Conservation (phyloP, 257 asterid genomes). For the Solanum clarkiae region DNA sequence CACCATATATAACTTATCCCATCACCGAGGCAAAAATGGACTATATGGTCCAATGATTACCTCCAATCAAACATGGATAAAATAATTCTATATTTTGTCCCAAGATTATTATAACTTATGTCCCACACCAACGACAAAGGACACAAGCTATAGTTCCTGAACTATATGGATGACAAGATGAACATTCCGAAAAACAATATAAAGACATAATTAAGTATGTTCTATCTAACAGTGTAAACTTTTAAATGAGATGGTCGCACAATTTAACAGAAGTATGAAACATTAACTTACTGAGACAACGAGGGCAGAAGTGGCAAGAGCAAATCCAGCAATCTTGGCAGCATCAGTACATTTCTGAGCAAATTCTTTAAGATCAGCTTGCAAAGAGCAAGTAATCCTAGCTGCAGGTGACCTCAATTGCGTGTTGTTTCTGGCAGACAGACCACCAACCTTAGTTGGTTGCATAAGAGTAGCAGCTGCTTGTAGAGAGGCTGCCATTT, state of each 20-base stretch:
- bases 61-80: too few species aligned
- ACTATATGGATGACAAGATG: background rate
- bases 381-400: constrained; percentile 67
- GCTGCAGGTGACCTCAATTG: constrained; percentile 48
- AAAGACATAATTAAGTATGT: background rate
- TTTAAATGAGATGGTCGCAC: background rate
- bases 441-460: constrained; percentile 53
- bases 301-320: constrained; percentile 97
- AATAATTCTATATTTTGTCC: too few species aligned
- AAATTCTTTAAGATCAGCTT: constrained; percentile 64
- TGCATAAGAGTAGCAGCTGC: constrained; percentile 91
- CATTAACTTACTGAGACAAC: constrained; percentile 49
- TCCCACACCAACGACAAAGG: background rate
- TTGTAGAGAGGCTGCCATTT: constrained; percentile 81
- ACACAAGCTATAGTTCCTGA: background rate
- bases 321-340: constrained; percentile 91
- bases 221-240: background rate
- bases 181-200: background rate
- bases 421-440: constrained; percentile 33
- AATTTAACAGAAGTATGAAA: background rate
- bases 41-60: too few species aligned
- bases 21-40: too few species aligned
- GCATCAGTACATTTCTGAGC: constrained; percentile 78
- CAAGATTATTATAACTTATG: too few species aligned
- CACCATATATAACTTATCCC: too few species aligned